Evolutionary conservation across 805 yeast genomes (phyloP).

Genomic region (Sugiyamaella americana): DNA sequence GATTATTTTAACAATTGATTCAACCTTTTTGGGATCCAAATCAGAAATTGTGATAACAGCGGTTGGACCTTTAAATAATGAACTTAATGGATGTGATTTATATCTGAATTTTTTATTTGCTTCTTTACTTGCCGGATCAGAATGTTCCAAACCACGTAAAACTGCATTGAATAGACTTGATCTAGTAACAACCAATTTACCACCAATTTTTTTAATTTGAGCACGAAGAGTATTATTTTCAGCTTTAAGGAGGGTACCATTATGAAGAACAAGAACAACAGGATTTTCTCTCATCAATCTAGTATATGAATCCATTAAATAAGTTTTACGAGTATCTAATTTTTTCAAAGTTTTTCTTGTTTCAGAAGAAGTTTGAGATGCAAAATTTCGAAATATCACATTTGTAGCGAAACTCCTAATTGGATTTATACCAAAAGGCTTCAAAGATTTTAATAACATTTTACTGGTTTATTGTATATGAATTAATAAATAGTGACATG

Average conservation of each 20-base stretch:
- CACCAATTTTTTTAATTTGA: conserved; percentile 61
- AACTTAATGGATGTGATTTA: conserved; percentile 59
- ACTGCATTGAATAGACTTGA: conserved; percentile 68
- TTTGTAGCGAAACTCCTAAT: too few species aligned
- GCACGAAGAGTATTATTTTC: conserved; percentile 63
- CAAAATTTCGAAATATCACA: too few species aligned
- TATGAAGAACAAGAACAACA: conserved; percentile 74
- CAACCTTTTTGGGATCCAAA: conserved; percentile 65
- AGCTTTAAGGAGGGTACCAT: conserved; percentile 65
- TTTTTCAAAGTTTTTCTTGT: conserved; percentile 39
- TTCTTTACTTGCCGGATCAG: conserved; percentile 65
- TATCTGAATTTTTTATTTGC: conserved; percentile 36
- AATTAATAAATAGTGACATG: too few species aligned
- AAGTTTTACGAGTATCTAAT: conserved; percentile 73
- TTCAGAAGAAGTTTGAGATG: neutral
- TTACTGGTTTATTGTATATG: too few species aligned
- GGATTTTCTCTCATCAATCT: conserved; percentile 60
- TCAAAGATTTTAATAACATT: too few species aligned
- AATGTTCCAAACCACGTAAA: conserved; percentile 59
- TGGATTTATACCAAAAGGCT: too few species aligned
- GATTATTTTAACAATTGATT: conserved; percentile 53
- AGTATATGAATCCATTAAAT: conserved; percentile 73
- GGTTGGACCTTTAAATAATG: conserved; percentile 77
- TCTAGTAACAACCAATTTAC: conserved; percentile 60
- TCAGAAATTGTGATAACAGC: conserved; percentile 65